phyloP scores from a whole-genome alignment of 805 yeast species.

The Metschnikowia gelsemii region DNA sequence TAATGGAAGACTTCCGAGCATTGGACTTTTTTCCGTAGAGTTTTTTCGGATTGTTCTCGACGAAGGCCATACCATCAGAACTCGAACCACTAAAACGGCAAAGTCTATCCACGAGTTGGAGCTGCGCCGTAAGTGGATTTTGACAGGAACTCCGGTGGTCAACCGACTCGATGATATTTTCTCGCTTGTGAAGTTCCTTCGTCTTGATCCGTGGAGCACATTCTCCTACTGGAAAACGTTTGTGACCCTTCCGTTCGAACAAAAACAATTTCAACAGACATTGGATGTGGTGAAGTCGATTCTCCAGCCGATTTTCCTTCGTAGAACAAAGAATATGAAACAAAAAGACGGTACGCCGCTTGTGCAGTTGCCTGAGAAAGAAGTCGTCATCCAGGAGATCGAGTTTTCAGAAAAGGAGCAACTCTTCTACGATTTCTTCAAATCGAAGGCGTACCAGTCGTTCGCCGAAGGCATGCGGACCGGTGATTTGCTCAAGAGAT shows the following conservation, averaged over 20 bases:
- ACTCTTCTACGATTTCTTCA: conserved; percentile 64
- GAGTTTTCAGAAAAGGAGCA: conserved; percentile 66
- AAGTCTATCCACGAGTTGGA: conserved; percentile 68
- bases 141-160: conserved; percentile 92
- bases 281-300: conserved; percentile 82
- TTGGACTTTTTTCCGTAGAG: conserved; percentile 68
- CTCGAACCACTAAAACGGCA: conserved; percentile 74
- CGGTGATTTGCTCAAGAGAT: conserved; percentile 70
- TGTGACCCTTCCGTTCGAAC: conserved; percentile 79
- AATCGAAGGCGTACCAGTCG: conserved; percentile 61
- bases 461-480: conserved; percentile 56
- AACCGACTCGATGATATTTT: conserved; percentile 85
- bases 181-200: conserved; percentile 69
- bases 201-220: conserved; percentile 87
- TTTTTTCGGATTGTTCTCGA: conserved; percentile 79
- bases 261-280: conserved; percentile 66
- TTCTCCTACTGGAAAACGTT: conserved; percentile 85
- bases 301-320: conserved; percentile 73
- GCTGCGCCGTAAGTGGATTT: conserved; percentile 72
- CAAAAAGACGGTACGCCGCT: conserved; percentile 69
- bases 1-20: conserved; percentile 28
- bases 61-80: conserved; percentile 89
- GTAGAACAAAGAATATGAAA: conserved; percentile 86
- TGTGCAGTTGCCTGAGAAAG: conserved; percentile 75
- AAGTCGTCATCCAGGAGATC: conserved; percentile 65